Percentiles rank a stretch among this genome's conserved stretches.
phyloP scores from a whole-genome alignment of 192 early-diverging fungal genomes.

The Chytriomyces confervae region DNA sequence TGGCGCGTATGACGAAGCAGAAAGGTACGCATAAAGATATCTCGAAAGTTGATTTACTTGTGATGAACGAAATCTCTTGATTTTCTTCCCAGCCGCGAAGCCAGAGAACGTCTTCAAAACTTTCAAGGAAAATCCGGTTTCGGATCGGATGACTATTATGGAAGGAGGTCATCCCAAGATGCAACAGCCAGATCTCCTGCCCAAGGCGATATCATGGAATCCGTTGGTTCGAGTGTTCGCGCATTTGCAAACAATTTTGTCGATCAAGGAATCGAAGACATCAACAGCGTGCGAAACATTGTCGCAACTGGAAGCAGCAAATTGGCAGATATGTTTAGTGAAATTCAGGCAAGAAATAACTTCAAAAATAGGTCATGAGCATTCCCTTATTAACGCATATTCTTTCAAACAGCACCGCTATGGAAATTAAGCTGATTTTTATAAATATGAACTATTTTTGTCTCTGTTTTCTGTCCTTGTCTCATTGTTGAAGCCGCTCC shows the following conservation, averaged over 20 bases:
- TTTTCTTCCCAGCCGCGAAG: slow-evolving; percentile 50
- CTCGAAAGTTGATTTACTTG: not conserved
- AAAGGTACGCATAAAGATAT: slow-evolving; percentile 40
- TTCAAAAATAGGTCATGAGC: not conserved
- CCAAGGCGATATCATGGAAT: slow-evolving; percentile 39
- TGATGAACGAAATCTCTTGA: slow-evolving; percentile 2
- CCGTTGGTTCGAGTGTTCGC: slow-evolving; percentile 35
- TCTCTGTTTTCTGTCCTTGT: not conserved
- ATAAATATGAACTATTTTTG: no score
- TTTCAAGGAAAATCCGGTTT: slow-evolving; percentile 63
- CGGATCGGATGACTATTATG: slow-evolving; percentile 63
- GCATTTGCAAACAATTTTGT: slow-evolving; percentile 64
- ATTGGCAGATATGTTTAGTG: slow-evolving; percentile 52
- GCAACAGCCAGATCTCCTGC: not conserved
- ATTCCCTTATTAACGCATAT: not conserved
- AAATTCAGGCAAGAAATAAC: slow-evolving; percentile 50
- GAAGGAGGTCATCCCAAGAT: slow-evolving; percentile 19
- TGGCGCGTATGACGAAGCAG: slow-evolving; percentile 64
- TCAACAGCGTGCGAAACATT: slow-evolving; percentile 48
- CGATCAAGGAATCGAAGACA: slow-evolving; percentile 61
- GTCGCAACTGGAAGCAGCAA: slow-evolving; percentile 52
- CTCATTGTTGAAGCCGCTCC: not conserved
- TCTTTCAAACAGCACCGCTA: not conserved
- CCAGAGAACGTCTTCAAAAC: slow-evolving; percentile 48
- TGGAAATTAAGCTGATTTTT: not conserved